These are phyloP conservation scores for Ophiosphaerella narmari DNA, from an alignment of 2,329 filamentous ascomycete genomes.

Conservation along the genomic window DNA sequence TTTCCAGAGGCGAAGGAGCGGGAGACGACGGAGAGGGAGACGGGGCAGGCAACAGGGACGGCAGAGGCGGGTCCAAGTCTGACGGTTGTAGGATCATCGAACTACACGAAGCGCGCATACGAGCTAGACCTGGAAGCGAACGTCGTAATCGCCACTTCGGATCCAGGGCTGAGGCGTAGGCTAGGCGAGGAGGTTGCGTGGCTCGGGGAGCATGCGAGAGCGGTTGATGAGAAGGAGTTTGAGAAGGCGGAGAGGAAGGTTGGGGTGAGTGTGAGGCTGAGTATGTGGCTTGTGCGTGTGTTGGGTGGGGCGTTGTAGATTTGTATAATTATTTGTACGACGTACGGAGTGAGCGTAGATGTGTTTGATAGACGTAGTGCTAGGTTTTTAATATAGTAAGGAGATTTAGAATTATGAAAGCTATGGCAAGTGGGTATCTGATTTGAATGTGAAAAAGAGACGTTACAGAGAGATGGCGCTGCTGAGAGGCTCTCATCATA, in stretches of 20 bases:
- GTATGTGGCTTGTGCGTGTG: conserved; percentile 90
- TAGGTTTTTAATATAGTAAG: background rate
- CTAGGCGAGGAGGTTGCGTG: conserved; percentile 81
- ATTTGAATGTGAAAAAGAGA: conserved; percentile 4
- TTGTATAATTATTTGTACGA: background rate
- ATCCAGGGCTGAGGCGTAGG: conserved; percentile 70
- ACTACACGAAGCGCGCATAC: conserved; percentile 95
- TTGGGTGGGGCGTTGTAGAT: conserved; percentile 81
- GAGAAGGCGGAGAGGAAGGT: conserved; percentile 81
- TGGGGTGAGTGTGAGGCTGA: conserved; percentile 79
- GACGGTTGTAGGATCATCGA: conserved; percentile 86
- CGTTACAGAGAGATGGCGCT: background rate
- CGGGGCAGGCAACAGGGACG: too few species aligned
- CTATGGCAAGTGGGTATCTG: conserved; percentile 11
- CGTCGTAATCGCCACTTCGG: conserved; percentile 79
- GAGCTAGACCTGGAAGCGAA: conserved; percentile 90
- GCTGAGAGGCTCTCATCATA: background rate
- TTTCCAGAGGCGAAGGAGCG: conserved; percentile 59
- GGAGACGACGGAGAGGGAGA: conserved; percentile 20
- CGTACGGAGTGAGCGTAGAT: conserved; percentile 2
- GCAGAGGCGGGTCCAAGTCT: conserved; percentile 64
- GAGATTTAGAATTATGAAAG: background rate
- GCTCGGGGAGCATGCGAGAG: conserved; percentile 74
- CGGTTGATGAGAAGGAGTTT: conserved; percentile 77
- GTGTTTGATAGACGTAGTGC: background rate